Conservation (phyloP, 345 rosid species). For the Chamaenerion angustifolium region DNA sequence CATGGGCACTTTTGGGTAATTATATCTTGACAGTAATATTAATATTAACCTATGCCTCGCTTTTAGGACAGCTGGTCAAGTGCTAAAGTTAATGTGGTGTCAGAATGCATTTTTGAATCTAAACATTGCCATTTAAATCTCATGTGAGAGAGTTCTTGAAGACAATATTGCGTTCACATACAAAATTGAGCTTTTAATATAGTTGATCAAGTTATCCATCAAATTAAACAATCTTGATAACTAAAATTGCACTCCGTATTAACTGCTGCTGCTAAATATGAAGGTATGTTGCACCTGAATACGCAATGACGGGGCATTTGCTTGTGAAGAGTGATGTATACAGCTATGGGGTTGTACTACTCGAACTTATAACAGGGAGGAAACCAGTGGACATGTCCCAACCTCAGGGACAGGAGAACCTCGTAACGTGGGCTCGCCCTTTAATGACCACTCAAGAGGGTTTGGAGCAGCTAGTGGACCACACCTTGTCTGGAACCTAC, state of each 20-base stretch:
- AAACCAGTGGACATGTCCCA: constrained; percentile 99
- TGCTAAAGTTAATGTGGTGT: too few species aligned
- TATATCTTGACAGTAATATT: neutral
- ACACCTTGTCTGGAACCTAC: constrained; percentile 58
- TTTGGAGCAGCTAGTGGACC: constrained; percentile 73
- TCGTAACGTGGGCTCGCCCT: constrained; percentile 95
- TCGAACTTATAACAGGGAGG: constrained; percentile 92
- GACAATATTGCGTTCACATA: too few species aligned
- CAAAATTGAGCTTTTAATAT: too few species aligned
- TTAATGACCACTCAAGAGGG: constrained; percentile 77
- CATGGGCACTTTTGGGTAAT: constrained; percentile 99
- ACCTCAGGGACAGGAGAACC: constrained; percentile 90
- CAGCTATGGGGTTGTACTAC: constrained; percentile 96
- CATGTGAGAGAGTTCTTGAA: too few species aligned
- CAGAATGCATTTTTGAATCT: too few species aligned
- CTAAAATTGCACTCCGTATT: too few species aligned
- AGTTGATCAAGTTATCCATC: too few species aligned
- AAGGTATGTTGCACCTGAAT: constrained; percentile 99
- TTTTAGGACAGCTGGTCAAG: too few species aligned
- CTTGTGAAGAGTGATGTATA: constrained; percentile 98
- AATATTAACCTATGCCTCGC: too few species aligned
- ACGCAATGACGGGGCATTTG: constrained; percentile 99
- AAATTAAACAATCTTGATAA: too few species aligned
- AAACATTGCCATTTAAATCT: too few species aligned
- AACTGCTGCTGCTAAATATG: constrained; percentile 2